Conservation (phyloP, 139 green algal species). For the Coelastrella sp. region DNA sequence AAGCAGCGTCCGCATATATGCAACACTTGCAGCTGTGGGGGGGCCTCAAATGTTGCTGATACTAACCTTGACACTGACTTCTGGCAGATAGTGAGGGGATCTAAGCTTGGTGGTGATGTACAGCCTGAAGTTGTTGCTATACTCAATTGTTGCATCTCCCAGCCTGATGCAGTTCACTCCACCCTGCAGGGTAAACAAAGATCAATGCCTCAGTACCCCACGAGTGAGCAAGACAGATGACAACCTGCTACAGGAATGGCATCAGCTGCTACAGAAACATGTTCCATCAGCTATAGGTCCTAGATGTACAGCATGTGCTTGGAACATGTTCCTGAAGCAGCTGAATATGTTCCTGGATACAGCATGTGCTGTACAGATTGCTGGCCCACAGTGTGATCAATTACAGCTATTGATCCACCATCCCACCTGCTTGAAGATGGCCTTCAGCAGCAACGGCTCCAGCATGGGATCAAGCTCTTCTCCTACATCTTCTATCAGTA, state of each 20-base stretch:
- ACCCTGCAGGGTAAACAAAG: slow-evolving; percentile 62
- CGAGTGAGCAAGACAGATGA: not conserved
- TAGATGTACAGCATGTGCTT: too few species aligned
- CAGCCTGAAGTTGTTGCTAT: slow-evolving; percentile 82
- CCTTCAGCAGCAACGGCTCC: slow-evolving; percentile 85
- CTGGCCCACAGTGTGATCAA: too few species aligned
- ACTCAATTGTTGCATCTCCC: slow-evolving; percentile 83
- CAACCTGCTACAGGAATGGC: too few species aligned
- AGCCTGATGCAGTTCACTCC: slow-evolving; percentile 79
- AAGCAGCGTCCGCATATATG: not conserved
- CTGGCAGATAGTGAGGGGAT: slow-evolving; percentile 88
- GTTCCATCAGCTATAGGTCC: too few species aligned
- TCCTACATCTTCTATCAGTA: slow-evolving; percentile 86
- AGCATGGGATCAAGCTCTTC: slow-evolving; percentile 84
- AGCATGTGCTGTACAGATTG: too few species aligned
- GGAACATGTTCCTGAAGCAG: too few species aligned
- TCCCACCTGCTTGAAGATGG: slow-evolving; percentile 81
- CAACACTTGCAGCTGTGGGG: too few species aligned
- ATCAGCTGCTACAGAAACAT: too few species aligned
- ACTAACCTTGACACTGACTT: slow-evolving; percentile 81
- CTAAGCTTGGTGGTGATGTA: slow-evolving; percentile 92
- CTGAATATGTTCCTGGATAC: too few species aligned
- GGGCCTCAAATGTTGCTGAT: too few species aligned
- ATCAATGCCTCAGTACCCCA: not conserved
- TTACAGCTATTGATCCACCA: not conserved